Evolutionary conservation across 805 yeast species (phyloP).

Genomic region (Candida pini): DNA sequence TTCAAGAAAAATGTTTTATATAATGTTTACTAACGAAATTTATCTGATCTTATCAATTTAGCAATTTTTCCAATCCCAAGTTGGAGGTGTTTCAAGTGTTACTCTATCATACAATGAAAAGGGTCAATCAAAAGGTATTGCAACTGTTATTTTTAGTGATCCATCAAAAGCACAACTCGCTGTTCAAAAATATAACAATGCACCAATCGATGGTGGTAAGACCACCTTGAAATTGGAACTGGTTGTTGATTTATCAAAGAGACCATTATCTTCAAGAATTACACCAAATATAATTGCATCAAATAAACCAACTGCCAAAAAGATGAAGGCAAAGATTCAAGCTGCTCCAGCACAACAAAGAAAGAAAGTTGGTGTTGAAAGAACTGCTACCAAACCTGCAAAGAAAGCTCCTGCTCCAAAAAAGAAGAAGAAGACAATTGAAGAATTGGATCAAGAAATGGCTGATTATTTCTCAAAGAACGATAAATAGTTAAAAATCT

Average conservation of each 20-base stretch:
- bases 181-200: constrained; percentile 80
- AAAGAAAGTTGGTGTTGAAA: constrained; percentile 8
- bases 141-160: constrained; percentile 73
- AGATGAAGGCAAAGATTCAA: constrained; percentile 5
- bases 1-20: no score
- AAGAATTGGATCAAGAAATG: constrained; percentile 97
- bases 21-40: constrained; percentile 5
- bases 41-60: constrained; percentile 29
- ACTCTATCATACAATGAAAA: constrained; percentile 74
- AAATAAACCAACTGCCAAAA: constrained; percentile 9
- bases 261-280: constrained; percentile 72
- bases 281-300: constrained; percentile 34
- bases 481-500: constrained; percentile 17
- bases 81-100: constrained; percentile 78
- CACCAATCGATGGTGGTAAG: constrained; percentile 87
- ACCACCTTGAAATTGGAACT: constrained; percentile 72
- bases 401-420: constrained; percentile 26
- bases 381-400: constrained; percentile 31
- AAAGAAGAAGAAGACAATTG: constrained; percentile 66
- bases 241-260: constrained; percentile 76
- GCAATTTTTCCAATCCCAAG: constrained; percentile 85
- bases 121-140: constrained; percentile 90
- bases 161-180: constrained; percentile 71
- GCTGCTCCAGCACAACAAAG: no score
- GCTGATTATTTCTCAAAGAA: constrained; percentile 80